Evolutionary conservation across 1,139 yeast genomes (phyloP), one percentile per base, ranked within the genome.

Genomic region (Hyphopichia pseudoburtonii): DNA sequence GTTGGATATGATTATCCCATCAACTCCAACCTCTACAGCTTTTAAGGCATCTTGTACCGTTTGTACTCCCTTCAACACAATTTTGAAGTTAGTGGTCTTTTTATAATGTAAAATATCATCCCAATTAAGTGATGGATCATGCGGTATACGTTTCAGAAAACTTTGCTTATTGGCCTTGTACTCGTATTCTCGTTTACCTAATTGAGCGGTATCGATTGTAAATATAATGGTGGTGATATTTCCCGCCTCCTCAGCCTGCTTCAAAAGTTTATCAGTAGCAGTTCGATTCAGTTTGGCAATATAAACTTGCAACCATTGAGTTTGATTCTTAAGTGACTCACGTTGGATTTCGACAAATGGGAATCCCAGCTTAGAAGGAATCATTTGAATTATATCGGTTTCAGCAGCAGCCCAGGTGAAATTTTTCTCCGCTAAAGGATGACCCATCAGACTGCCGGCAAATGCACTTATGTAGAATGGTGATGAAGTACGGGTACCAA

Each of bases 381-480:
- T 65, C 81, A 76, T 76, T 44, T 74, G 78, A 33, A 74, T 64
- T 5, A 70, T 57, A 31, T 60, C 68, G 30, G 65, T 62, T 33
- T 59, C 56, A 12, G 56, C 66, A 3, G 77, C 76, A 2, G 75
- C 78, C 32, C 60, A 46, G 3, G 80, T 70, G 33, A 76, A 57
- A 18, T 64, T 72, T 22, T 56, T 60, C 43, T 76, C 82, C n/a
- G 78, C 82, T 18, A 72, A 76, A 1, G 68, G 69, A 40, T 73
- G 73, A 5, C 80, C 81, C 38, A 75, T 61, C 33, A 66, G 65
- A 14, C 77, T 80, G 24, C 72, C 54, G 3, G 80, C 80, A 5
- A 80, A 73, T 6, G 81, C 81, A 5, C 79, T 67, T 44, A 76
- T 63, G 49, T 76, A 76, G 45, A 76, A 70, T 2, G 82, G 82